A percentile compares a stretch with the other conserved stretches of the same genome.
Evolutionary conservation across 108 stramenopile species (phyloP).

Genomic region (Skeletonema tropicum): DNA sequence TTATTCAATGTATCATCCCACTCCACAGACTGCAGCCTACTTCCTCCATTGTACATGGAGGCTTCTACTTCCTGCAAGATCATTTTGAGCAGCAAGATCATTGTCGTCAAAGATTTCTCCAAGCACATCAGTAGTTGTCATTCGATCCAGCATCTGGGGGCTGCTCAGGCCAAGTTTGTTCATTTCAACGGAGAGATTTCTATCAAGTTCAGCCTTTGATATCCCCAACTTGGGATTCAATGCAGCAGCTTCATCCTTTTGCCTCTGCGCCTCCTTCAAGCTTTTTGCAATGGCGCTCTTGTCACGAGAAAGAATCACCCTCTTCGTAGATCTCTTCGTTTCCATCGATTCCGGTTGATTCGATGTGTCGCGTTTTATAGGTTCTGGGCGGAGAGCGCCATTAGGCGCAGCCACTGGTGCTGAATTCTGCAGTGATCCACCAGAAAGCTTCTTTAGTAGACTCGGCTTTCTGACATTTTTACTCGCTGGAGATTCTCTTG

Average conservation of each 20-base stretch:
- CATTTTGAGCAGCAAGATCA: conserved; percentile 29
- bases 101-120: conserved; percentile 27
- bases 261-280: conserved; percentile 65
- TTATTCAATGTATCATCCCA: conserved; percentile 33
- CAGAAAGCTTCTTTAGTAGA: conserved; percentile 43
- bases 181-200: conserved; percentile 59
- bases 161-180: conserved; percentile 53
- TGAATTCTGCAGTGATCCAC: conserved; percentile 20
- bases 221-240: conserved; percentile 39
- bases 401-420: conserved; percentile 6
- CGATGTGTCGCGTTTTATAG: conserved; percentile 84
- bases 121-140: conserved; percentile 41
- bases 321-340: conserved; percentile 74
- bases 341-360: conserved; percentile 77
- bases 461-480: conserved; percentile 25
- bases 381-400: conserved; percentile 57
- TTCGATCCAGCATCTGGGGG: conserved; percentile 31
- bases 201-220: conserved; percentile 41
- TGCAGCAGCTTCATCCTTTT: conserved; percentile 25
- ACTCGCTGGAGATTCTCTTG: conserved; percentile 21
- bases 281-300: conserved; percentile 69
- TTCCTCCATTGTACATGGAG: conserved; percentile 49
- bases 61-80: conserved; percentile 62
- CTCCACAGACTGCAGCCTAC: conserved; percentile 15
- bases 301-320: conserved; percentile 76